These are phyloP conservation scores for Clonostachys rhizophaga DNA, from an alignment of 2,329 filamentous ascomycete genomes.

Conservation along the genomic window DNA sequence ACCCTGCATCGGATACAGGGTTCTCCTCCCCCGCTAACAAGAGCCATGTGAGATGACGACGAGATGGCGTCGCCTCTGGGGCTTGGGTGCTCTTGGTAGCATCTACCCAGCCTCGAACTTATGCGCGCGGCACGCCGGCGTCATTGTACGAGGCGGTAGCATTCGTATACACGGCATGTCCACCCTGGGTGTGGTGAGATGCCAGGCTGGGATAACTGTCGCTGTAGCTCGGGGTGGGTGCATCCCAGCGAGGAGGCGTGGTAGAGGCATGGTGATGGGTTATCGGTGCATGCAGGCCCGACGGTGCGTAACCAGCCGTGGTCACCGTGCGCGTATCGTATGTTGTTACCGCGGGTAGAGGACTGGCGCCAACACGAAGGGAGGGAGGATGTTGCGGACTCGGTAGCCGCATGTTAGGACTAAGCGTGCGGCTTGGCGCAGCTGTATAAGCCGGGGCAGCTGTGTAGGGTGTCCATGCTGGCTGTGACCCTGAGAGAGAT, in stretches of 20 bases:
- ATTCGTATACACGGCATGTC: constrained; percentile 31
- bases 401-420: constrained; percentile 23
- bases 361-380: constrained; percentile 27
- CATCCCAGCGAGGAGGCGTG: constrained; percentile 34
- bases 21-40: too few species aligned
- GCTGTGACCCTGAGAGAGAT: constrained; percentile 40
- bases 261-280: constrained; percentile 28
- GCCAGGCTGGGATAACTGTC: constrained; percentile 29
- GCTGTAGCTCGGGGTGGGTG: constrained; percentile 30
- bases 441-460: constrained; percentile 23
- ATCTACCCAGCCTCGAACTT: constrained; percentile 6
- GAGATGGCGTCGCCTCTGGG: too few species aligned
- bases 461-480: constrained; percentile 43
- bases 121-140: constrained; percentile 31
- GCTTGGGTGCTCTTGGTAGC: neutral
- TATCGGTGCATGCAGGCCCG: constrained; percentile 31
- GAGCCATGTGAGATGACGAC: too few species aligned
- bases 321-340: constrained; percentile 28
- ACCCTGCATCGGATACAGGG: neutral
- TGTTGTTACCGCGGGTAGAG: constrained; percentile 30
- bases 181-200: constrained; percentile 22
- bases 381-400: constrained; percentile 25
- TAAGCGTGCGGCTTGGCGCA: constrained; percentile 33
- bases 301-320: constrained; percentile 27
- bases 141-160: constrained; percentile 31